phyloP scores from a whole-genome alignment of 768 basidiomycete genomes.

The Pleurotus platypus region DNA sequence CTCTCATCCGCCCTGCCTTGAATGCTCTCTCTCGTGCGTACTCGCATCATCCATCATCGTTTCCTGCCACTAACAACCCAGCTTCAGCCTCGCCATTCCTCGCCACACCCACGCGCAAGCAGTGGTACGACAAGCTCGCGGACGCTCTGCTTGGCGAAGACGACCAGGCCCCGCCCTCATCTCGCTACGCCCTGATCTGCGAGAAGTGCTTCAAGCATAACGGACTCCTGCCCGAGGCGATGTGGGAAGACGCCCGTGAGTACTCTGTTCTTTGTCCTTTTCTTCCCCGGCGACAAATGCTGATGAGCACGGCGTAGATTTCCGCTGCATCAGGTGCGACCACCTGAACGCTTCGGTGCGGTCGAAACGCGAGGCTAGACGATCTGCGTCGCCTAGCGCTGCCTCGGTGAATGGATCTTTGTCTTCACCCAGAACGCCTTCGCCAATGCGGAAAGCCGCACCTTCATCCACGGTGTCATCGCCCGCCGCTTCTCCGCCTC shows the following conservation, averaged over 20 bases:
- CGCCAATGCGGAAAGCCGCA: not conserved
- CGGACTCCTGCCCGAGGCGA: too few relatives aligned
- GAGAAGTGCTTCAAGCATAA: too few relatives aligned
- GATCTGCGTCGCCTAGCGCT: slow-evolving; percentile 17
- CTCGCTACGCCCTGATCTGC: too few relatives aligned
- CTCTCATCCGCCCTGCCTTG: slow-evolving; percentile 16
- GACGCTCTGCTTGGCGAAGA: too few relatives aligned
- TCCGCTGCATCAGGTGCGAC: slow-evolving; percentile 80
- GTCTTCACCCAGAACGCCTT: not conserved
- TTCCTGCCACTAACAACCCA: not conserved
- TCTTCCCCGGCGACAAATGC: not conserved
- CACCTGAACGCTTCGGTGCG: slow-evolving; percentile 66
- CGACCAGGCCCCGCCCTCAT: too few relatives aligned
- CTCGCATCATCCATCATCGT: not conserved
- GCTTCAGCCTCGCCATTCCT: not conserved
- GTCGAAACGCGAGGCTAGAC: slow-evolving; percentile 24
- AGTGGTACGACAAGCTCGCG: slow-evolving; percentile 88
- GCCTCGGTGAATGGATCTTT: not conserved
- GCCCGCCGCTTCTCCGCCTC: slow-evolving; percentile 9
- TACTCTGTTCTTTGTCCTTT: not conserved
- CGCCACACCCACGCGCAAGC: slow-evolving; percentile 51
- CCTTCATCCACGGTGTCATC: slow-evolving; percentile 1
- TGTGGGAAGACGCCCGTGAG: too few relatives aligned
- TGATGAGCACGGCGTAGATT: slow-evolving; percentile 75
- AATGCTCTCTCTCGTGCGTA: not conserved